Evolutionary conservation across 2,329 filamentous ascomycete genomes (phyloP), one percentile per base, ranked within the genome.

Genomic region (Elsinoe fawcettii): DNA sequence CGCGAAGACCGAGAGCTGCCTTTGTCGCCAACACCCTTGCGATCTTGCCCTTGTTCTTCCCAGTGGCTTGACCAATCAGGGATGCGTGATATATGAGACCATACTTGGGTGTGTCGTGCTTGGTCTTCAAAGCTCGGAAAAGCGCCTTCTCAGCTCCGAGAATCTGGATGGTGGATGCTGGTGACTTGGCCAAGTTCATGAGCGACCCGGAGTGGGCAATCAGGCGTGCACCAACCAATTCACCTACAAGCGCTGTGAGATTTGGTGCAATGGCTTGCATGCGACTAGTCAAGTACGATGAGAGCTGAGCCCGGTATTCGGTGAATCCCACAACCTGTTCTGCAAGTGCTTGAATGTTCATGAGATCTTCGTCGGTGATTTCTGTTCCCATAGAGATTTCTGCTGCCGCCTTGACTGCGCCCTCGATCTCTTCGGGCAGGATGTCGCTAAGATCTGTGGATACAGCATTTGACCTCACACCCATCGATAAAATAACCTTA

Each of bases 21-120:
- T 97, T 97, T 65, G 92, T 87, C 51, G 93, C 88, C 60, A 99
- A 82, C 79, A 96, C 90, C 81, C 93, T 89, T 41, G 93, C 93
- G 69, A 99, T 96, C 80, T 99, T 99, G 67, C 93, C 93, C 85
- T 99, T 99, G 80, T 97, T 97, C 79, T 90, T 92, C 67, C 93
- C 93, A 18, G 89, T 95, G 27, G 93, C 93, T 77, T 99, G 93
- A 44, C 93, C 95, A 63, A 99, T 95, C 46, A 99, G 82, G 25
- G 89, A 93, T 51, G 88, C 87, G 74, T 95, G 88, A 76, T 93
- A 95, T 71, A 95, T 89, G 63, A 95, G 81, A 81, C 93, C 93
- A 68, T 97, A 99, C 76, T 97, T 99, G 70, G 93, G 93, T 37
- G 93, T 99, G 70, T 96, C 90, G 74, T 97, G 92, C 81, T 99